Evolutionary conservation across 1,139 yeast genomes (phyloP).

Genomic region (Pneumocystis wakefieldiae): DNA sequence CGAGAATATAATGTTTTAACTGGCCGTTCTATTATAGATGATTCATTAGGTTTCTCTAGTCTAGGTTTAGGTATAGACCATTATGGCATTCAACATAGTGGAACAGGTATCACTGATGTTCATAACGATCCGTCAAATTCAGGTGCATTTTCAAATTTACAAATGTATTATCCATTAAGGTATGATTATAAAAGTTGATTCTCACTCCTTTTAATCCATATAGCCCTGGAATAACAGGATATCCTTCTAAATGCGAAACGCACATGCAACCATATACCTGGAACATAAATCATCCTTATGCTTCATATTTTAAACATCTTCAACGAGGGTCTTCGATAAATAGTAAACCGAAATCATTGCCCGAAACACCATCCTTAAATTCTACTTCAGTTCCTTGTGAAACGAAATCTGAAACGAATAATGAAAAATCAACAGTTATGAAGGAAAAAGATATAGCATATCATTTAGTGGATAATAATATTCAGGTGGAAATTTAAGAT

Average conservation of each 20-base stretch:
- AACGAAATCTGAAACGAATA: background rate
- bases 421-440: background rate
- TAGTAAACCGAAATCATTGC: background rate
- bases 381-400: background rate
- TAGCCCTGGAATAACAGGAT: background rate
- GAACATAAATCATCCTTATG: background rate
- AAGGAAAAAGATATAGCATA: background rate
- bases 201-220: background rate
- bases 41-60: constrained; percentile 1
- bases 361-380: background rate
- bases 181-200: background rate
- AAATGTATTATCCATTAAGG: background rate
- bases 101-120: background rate
- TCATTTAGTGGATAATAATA: background rate
- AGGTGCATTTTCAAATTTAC: background rate
- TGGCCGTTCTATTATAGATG: constrained; percentile 12
- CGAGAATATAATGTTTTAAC: constrained; percentile 16
- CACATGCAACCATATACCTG: background rate
- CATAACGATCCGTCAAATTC: background rate
- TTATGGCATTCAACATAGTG: background rate
- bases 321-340: background rate
- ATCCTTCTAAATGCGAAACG: background rate
- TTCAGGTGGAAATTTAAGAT: background rate
- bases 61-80: background rate
- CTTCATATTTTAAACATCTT: background rate